Evolutionary conservation across 2,329 filamentous ascomycete species (phyloP), one percentile per base, ranked within the genome.

Genomic region (Talaromyces funiculosus): DNA sequence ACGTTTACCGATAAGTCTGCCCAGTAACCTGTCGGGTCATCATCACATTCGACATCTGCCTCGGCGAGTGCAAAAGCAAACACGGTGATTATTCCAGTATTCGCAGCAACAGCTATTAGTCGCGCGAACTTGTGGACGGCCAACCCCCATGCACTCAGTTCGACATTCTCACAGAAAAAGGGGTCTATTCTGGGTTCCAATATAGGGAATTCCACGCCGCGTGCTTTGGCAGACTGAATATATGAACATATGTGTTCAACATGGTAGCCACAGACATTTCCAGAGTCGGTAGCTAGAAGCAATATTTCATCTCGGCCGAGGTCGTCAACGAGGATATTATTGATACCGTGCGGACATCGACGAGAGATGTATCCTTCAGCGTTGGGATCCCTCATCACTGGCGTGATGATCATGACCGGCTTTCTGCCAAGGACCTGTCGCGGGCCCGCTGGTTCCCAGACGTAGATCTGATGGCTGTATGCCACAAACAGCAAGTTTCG

Each of bases 21-120:
- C 20, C 54, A 45, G 9, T 64, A 57, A 43, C 60, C 49, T 10
- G 63, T 56, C 6, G 63, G 57, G 18, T 67, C 63, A n/a, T 59
- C 60, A 40, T 60, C 60, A 16, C 59, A 61, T 24, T 61, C 64
- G n/a, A 69, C 67, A 4, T 54, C 51, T n/a, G 66, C 55, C 43
- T 77, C 72, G 3, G 78, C 73, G 57, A 88, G 75, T 0, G 82
- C 84, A 66, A 85, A 84, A 14, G 84, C 83, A 66, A 85, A 83
- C 0, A 88, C 77, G 3, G 79, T 82, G 29, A 89, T 81, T 16
- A 77, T 68, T 22, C 80, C 78, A 0, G 81, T 83, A 71, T 99
- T 99, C 0, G 90, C 86, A 67, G 89, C 90, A 40, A 95, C 87
- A 0, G 93, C 94, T 64, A 99, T 88, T 63, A 97, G 78, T 0